Evolutionary conservation across 1,284 basidiomycete genomes (phyloP).

Genomic region (Cryptococcus maquisensis): DNA sequence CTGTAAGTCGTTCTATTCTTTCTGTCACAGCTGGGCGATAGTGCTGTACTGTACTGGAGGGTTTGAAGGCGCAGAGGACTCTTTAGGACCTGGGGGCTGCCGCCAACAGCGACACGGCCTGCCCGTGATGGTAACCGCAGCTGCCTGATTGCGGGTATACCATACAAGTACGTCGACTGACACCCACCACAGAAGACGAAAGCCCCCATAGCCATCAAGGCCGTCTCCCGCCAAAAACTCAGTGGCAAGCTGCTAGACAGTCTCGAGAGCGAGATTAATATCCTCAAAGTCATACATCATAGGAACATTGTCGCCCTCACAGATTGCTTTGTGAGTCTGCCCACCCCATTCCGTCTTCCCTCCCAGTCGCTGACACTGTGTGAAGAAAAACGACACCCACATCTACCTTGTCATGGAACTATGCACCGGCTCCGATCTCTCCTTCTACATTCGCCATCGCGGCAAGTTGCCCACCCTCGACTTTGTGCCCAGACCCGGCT

Average conservation of each 20-base stretch:
- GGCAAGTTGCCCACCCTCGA: conserved; percentile 80
- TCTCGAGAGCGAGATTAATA: conserved; percentile 93
- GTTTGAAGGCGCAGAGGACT: background rate
- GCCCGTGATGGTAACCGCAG: background rate
- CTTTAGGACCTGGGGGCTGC: background rate
- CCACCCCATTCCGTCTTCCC: background rate
- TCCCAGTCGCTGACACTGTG: background rate
- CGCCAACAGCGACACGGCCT: too few species aligned
- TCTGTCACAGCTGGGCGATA: background rate
- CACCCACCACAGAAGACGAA: conserved; percentile 60
- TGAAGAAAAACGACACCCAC: conserved; percentile 79
- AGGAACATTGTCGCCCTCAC: conserved; percentile 88
- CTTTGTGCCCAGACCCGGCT: conserved; percentile 59
- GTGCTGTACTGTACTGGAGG: background rate
- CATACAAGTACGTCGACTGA: background rate
- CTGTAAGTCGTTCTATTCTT: conserved; percentile 53
- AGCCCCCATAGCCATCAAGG: conserved; percentile 86
- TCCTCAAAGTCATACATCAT: conserved; percentile 89
- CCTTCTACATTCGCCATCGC: conserved; percentile 91
- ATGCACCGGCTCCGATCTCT: conserved; percentile 92
- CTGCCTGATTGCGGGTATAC: background rate
- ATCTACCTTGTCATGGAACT: conserved; percentile 99
- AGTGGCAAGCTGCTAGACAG: conserved; percentile 93
- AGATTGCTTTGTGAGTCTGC: conserved; percentile 68
- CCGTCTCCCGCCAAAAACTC: conserved; percentile 82